Evolutionary conservation across 805 yeast genomes (phyloP).

Genomic region (Saturnispora galanensis): DNA sequence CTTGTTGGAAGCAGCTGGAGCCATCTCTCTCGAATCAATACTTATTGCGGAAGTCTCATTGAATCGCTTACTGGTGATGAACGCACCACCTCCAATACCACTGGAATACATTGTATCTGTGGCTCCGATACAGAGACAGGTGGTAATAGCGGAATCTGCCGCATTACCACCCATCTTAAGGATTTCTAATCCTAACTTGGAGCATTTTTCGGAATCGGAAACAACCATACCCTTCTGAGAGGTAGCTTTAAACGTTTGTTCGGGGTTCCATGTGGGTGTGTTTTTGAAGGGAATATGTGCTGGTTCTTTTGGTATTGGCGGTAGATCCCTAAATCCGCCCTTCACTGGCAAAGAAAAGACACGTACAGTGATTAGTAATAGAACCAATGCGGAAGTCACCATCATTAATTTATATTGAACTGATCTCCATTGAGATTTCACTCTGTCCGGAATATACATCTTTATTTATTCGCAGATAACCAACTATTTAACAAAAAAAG

Average conservation of each 20-base stretch:
- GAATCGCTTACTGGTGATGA: constrained; percentile 38
- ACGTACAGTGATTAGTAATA: neutral
- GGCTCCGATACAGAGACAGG: constrained; percentile 81
- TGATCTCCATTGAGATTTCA: neutral
- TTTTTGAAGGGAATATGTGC: constrained; percentile 24
- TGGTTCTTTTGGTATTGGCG: constrained; percentile 15
- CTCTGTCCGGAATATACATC: constrained; percentile 10
- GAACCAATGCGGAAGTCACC: neutral
- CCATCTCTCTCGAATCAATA: constrained; percentile 84
- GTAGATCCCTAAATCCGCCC: constrained; percentile 1
- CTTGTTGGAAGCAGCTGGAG: constrained; percentile 54
- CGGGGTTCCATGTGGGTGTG: constrained; percentile 37
- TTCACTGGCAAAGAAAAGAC: neutral
- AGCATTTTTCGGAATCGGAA: constrained; percentile 54
- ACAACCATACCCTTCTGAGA: constrained; percentile 55
- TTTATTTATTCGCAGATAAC: neutral
- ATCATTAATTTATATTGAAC: neutral
- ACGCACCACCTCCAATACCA: constrained; percentile 93
- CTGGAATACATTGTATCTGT: constrained; percentile 79
- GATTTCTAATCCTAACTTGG: constrained; percentile 50
- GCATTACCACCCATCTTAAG: constrained; percentile 61
- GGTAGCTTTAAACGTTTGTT: constrained; percentile 26
- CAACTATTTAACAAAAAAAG: too few relatives aligned
- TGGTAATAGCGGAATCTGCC: constrained; percentile 88
- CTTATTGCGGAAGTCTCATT: constrained; percentile 41